Conservation (phyloP, 495 filamentous ascomycete genomes). For the Trichoderma orchidacearum region DNA sequence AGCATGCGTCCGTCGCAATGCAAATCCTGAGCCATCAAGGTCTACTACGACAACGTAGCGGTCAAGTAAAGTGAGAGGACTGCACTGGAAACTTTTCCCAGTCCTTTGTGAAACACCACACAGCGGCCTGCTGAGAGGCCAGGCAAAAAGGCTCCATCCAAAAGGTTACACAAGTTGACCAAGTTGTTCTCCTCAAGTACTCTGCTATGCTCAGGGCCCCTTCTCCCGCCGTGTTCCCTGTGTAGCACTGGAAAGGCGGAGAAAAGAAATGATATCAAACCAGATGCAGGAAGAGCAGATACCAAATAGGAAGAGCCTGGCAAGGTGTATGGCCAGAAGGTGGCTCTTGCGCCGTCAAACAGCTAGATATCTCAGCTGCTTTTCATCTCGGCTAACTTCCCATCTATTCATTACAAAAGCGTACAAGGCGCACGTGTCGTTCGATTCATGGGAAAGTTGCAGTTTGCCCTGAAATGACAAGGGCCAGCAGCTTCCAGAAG, state of each 20-base stretch:
- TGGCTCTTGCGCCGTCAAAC: neutral
- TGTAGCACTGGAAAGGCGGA: no score
- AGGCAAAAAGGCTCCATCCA: neutral
- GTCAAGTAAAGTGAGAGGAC: neutral
- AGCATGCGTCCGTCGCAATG: neutral
- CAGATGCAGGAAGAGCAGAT: no score
- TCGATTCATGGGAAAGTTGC: neutral
- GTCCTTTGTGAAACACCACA: neutral
- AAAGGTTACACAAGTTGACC: neutral
- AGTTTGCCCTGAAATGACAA: neutral
- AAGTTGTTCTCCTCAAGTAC: neutral
- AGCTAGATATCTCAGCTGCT: neutral
- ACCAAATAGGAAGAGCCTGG: no score
- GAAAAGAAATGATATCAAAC: no score
- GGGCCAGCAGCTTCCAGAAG: neutral
- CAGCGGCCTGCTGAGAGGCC: neutral
- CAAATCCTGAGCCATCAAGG: neutral
- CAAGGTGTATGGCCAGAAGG: no score
- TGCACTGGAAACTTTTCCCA: neutral
- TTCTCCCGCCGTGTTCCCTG: no score
- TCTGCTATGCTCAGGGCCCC: neutral
- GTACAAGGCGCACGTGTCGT: neutral
- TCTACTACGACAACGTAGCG: neutral
- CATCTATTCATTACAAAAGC: no score
- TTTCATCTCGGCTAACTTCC: neutral